Evolutionary conservation across 768 basidiomycete genomes (phyloP), one percentile per base, ranked within the genome.

Genomic region (Russula griseocarnosa): DNA sequence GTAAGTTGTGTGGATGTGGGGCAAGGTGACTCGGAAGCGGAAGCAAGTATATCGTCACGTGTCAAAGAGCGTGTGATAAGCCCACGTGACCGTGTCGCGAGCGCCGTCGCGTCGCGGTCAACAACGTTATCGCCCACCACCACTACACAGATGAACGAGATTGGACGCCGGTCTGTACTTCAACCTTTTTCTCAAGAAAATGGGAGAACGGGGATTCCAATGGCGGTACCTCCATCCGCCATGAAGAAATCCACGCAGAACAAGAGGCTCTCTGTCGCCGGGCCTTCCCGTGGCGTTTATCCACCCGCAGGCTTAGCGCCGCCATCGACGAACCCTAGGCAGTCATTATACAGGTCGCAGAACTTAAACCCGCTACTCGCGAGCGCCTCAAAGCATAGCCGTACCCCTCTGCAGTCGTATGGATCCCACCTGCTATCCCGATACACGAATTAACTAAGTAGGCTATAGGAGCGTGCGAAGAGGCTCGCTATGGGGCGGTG

Each of bases 401-500:
- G 85, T 59, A 95, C 92, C 40, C 93, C 93, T 18, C 75, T 88
- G 70, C 83, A 84, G 58, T 84, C 78, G 91, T 90, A 69, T 70
- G 82, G 75, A 14, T 66, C 46, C 56, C 26, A 3, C 20, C 3
- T 24, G 3, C 38, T 42, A 67, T 62, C 61, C 54, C 38, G 55
- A 42, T 53, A 9, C 22, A 38, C 30, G 16, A 50, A 36, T 53
- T 54, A 44, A 52, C 71, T 59, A 67, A 56, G 44, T 50, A 13
- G 36, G 20, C 47, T 53, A 54, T 70, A 86, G 84, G 71, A 92
- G 87, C 69, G 82, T 83, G 36, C 85, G 92, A 50, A 83, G 90
- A 61, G 86, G 84, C n/a, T 92, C 92, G 32, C 77, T 83, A 50
- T 94, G 87, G 88, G 75, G 77, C 28, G 84, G 84, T 2, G 82